Percentiles rank a stretch among this genome's conserved stretches.
phyloP scores from a whole-genome alignment of 805 yeast species.

The Myxozyma neglecta region DNA sequence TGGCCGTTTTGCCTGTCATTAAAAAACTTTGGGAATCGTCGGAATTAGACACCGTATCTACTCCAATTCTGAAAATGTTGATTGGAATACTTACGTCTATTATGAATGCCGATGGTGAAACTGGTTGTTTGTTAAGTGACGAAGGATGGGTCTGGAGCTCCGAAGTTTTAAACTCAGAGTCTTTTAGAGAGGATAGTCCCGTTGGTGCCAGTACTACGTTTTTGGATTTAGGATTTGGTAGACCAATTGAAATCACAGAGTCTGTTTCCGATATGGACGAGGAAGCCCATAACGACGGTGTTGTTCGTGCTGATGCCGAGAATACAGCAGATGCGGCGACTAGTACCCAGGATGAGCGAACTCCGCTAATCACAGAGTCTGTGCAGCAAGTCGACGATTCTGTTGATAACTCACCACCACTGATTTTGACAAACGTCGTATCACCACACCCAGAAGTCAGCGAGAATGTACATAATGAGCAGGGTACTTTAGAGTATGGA shows the following conservation, averaged over 20 bases:
- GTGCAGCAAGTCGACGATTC: too few relatives aligned
- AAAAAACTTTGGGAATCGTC: constrained; percentile 26
- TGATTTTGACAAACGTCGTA: not conserved
- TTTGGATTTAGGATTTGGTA: constrained; percentile 30
- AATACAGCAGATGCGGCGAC: not conserved
- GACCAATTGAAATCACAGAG: constrained; percentile 13
- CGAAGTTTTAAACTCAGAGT: constrained; percentile 9
- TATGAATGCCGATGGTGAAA: constrained; percentile 28
- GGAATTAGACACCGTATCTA: constrained; percentile 5
- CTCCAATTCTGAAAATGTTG: constrained; percentile 18
- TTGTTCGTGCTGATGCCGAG: not conserved
- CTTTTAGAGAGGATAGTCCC: constrained; percentile 34
- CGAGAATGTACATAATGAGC: not conserved
- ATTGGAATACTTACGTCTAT: constrained; percentile 18
- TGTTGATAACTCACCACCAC: too few relatives aligned
- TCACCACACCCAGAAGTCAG: not conserved
- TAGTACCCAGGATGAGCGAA: not conserved
- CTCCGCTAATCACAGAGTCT: too few relatives aligned
- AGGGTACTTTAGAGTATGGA: not conserved
- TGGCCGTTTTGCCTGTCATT: constrained; percentile 31
- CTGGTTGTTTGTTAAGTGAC: constrained; percentile 4
- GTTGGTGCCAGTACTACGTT: constrained; percentile 31
- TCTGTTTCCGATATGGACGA: constrained; percentile 1
- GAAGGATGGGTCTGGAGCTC: constrained; percentile 21
- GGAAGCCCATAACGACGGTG: not conserved